Evolutionary conservation across 495 filamentous ascomycete species (phyloP), one percentile per base, ranked within the genome.

Genomic region (Daldinia loculata): DNA sequence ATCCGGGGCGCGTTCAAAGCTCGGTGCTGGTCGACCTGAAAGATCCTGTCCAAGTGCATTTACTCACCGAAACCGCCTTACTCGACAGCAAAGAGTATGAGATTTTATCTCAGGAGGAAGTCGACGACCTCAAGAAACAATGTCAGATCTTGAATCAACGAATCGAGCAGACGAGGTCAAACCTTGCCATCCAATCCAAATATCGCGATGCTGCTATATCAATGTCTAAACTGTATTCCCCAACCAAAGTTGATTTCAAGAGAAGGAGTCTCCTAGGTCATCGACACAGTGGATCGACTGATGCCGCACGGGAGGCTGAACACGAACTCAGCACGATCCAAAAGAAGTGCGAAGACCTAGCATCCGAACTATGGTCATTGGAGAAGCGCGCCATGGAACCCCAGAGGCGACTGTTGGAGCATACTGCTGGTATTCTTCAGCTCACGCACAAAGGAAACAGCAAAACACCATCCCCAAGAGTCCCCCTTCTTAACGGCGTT

Each of bases 11-110:
- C 34, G 70, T 78, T 27, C 80, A 80, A 62, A 83, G 81, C 70
- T 79, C 80, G 29, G 69, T 78, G 32, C 71, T 81, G 14, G 80
- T 87, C 64, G 80, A 88, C 59, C 72, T 87, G 8, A 83, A 84
- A 34, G 85, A 88, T 71, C 80, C 85, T 22, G 84, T 88, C 38
- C 85, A 88, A 67, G 77, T 97, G 79, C 97, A 98, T 79, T 83
- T 99, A 15, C 84, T 99, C 60, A 94, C 95, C 69, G 95, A 98
- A 80, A 98, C 93, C 29, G 95, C 95, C 9, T 88, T 98, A 67
- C 87, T 88, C 45, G 95, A 99, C 79, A 95, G 93, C 78, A 88
- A 88, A 72, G 80, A 88, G 64, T 98, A 88, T 77, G 91, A 95
- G 75, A 87, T 99, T 11, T 82, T 98, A 17, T 93, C 94, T 0